Evolutionary conservation across 805 yeast species (phyloP).

Genomic region (Kodamaea restingae): DNA sequence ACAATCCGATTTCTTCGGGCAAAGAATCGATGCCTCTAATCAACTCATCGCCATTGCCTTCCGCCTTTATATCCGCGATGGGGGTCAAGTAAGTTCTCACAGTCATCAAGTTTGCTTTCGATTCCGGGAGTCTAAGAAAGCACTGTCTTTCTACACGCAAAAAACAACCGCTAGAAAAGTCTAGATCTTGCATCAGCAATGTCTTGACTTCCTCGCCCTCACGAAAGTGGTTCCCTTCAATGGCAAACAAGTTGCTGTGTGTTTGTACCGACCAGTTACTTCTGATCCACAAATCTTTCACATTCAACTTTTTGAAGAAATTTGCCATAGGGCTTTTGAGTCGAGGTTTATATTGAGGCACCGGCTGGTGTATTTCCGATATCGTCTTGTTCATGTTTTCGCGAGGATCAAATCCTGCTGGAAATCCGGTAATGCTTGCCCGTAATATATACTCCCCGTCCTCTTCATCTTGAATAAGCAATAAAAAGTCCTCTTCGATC

Average conservation of each 20-base stretch:
- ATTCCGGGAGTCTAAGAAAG: conserved; percentile 33
- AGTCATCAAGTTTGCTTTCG: conserved; percentile 34
- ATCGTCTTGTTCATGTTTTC: conserved; percentile 50
- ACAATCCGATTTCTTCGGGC: conserved; percentile 37
- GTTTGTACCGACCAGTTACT: conserved; percentile 70
- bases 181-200: conserved; percentile 26
- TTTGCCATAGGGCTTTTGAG: conserved; percentile 61
- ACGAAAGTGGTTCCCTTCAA: conserved; percentile 31
- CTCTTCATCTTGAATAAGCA: conserved; percentile 41
- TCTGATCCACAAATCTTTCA: conserved; percentile 55
- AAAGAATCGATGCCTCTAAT: conserved; percentile 31
- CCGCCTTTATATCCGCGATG: conserved; percentile 22
- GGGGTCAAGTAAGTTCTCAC: conserved; percentile 38
- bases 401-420: conserved; percentile 70
- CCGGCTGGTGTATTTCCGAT: conserved; percentile 63
- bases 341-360: conserved; percentile 59
- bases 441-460: conserved; percentile 57
- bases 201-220: conserved; percentile 23
- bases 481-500: conserved; percentile 62
- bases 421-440: conserved; percentile 58
- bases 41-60: conserved; percentile 31
- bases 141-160: conserved; percentile 36
- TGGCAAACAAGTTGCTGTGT: conserved; percentile 37
- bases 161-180: conserved; percentile 31
- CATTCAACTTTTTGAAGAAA: conserved; percentile 55